Evolutionary conservation across 805 yeast species (phyloP), one percentile per base, ranked within the genome.

Genomic region (Ogataea degrootiae): DNA sequence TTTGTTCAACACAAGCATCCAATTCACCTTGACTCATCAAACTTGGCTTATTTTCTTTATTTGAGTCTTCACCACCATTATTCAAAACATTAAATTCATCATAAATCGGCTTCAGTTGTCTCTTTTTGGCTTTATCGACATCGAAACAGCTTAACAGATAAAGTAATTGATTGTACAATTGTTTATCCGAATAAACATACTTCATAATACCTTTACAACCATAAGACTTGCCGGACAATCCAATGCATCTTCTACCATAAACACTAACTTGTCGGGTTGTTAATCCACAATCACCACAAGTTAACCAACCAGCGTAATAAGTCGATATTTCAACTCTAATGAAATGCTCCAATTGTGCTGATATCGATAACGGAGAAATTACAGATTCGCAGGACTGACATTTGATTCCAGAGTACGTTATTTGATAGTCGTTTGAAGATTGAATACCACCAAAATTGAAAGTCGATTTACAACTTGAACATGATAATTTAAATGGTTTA

Each of bases 251-350:
- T 56, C 83, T 80, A 45, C 98, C 98, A 60, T 87, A 89, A 4
- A 91, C 97, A 19, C 91, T 81, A 22, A 94, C 76, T 61, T 91
- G 96, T 52, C 96, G 75, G 0, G 97, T 91, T 15, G 74, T 74
- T 45, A 79, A 72, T 2, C 86, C 87, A 69, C 98, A 92, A 58
- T 94, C 97, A 63, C 87, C 95, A 70, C 99, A 94, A 0, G 66
- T 68, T 41, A 90, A 69, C 88, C 94, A 82, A 5, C 91, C 92
- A n/a, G 87, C 82, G 63, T 94, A 94, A 65, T 91, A 94, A 33
- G 74, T 62, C 0, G 90, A 75, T 43, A 92, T 82, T 53, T 82
- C 86, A 5, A 72, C 66, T 47, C 97, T 74, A 23, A 92, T 77
- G 42, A 79, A 70, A n/a, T 70, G 63, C 63, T 91, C 97, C 41